phyloP scores from a whole-genome alignment of 23 red algal genomes.

The Rhodosorus marinus region DNA sequence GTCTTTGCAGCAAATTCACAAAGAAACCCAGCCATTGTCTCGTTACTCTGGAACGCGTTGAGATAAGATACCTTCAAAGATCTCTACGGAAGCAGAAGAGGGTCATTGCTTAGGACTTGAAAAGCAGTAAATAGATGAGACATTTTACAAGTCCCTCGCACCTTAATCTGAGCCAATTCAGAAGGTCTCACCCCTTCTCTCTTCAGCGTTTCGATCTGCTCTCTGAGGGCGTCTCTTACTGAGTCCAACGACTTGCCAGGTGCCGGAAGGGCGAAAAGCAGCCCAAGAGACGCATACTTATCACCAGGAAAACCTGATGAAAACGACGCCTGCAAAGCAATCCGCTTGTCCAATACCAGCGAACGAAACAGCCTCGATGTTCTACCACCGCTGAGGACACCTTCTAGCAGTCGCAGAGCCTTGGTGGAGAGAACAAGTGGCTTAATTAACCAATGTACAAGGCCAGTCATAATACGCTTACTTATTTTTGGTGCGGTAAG shows the following conservation, averaged over 20 bases:
- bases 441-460: too few relatives aligned
- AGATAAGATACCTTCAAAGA: not conserved
- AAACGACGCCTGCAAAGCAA: not conserved
- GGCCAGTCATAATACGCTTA: too few relatives aligned
- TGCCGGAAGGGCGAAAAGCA: not conserved
- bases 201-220: not conserved
- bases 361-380: not conserved
- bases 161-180: slow-evolving; percentile 3
- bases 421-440: too few relatives aligned
- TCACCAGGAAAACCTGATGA: slow-evolving; percentile 8
- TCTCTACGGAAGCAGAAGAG: too few relatives aligned
- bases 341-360: not conserved
- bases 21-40: slow-evolving; percentile 2
- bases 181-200: not conserved
- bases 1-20: not conserved
- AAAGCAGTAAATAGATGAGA: too few relatives aligned
- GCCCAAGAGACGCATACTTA: not conserved
- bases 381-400: not conserved
- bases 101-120: too few relatives aligned
- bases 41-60: slow-evolving; percentile 2
- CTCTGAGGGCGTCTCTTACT: not conserved
- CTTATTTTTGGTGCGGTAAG: too few relatives aligned
- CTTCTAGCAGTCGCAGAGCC: not conserved
- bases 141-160: too few relatives aligned
- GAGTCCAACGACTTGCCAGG: not conserved